A percentile compares a stretch with the other conserved stretches of the same genome.
These are phyloP conservation scores for Hymenotorrendiella dingleyae DNA, from an alignment of 2,329 filamentous ascomycete genomes.

Conservation along the genomic window DNA sequence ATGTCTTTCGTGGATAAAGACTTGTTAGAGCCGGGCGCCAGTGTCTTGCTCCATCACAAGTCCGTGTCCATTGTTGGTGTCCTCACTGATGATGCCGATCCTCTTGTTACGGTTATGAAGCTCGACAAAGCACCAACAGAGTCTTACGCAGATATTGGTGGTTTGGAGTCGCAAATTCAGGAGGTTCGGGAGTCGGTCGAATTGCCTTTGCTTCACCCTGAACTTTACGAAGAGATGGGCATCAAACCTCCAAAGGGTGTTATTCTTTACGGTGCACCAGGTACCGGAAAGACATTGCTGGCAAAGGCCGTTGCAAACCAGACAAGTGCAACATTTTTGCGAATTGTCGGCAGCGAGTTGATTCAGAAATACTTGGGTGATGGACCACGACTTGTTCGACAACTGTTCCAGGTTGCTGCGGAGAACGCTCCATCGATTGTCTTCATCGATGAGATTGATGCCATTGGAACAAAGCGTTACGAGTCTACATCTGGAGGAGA, in stretches of 20 bases:
- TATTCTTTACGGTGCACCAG: conserved; percentile 94
- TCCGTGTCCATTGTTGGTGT: conserved; percentile 97
- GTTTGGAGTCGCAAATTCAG: conserved; percentile 90
- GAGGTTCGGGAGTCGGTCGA: conserved; percentile 97
- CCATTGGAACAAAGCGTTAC: conserved; percentile 97
- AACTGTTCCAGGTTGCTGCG: conserved; percentile 89
- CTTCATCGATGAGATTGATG: conserved; percentile 99
- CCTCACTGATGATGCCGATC: conserved; percentile 91
- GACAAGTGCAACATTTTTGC: conserved; percentile 96
- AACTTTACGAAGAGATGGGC: conserved; percentile 99
- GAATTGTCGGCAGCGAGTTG: conserved; percentile 93
- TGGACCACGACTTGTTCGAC: conserved; percentile 86
- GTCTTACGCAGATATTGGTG: conserved; percentile 97
- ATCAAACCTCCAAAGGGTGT: conserved; percentile 99
- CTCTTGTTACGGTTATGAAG: conserved; percentile 97
- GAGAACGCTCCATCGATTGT: conserved; percentile 97
- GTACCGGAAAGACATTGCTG: conserved; percentile 92
- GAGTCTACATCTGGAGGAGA: conserved; percentile 96
- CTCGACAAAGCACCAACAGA: conserved; percentile 97
- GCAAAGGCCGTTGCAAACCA: conserved; percentile 98
- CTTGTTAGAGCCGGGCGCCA: conserved; percentile 89
- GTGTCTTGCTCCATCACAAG: conserved; percentile 94
- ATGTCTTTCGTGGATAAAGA: conserved; percentile 99
- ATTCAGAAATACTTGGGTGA: conserved; percentile 99
- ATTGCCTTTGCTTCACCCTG: conserved; percentile 86